A percentile compares a stretch with the other conserved stretches of the same genome.
Evolutionary conservation across 2,329 filamentous ascomycete genomes (phyloP).

Genomic region (Phaeoacremonium minimum): DNA sequence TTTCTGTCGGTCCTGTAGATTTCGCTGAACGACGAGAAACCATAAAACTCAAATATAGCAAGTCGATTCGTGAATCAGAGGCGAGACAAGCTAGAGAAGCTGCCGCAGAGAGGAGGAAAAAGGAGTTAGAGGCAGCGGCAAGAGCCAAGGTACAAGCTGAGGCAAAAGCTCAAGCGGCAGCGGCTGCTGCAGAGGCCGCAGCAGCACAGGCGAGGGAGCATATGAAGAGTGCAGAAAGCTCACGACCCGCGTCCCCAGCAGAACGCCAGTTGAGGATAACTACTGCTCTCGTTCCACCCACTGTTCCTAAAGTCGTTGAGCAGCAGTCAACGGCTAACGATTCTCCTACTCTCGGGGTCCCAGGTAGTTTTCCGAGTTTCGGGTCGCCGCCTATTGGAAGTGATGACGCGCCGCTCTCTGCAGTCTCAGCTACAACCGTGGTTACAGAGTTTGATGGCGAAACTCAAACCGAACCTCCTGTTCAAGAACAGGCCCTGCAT

Average conservation of each 20-base stretch:
- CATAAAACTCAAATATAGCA: slow-evolving; percentile 81
- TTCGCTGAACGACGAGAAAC: slow-evolving; percentile 78
- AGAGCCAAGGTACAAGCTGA: slow-evolving; percentile 34
- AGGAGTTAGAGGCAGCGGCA: slow-evolving; percentile 43
- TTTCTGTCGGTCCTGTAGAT: slow-evolving; percentile 71
- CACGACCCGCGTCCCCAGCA: too few relatives aligned
- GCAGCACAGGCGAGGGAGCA: slow-evolving; percentile 6
- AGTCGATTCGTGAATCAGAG: slow-evolving; percentile 73
- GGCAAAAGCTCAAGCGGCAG: slow-evolving; percentile 22
- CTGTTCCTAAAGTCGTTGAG: neutral
- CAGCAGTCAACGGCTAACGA: slow-evolving; percentile 30
- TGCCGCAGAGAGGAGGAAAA: slow-evolving; percentile 48
- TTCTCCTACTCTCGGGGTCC: slow-evolving; percentile 64
- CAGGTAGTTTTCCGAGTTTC: slow-evolving; percentile 53
- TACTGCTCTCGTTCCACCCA: neutral
- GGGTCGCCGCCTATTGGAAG: slow-evolving; percentile 28
- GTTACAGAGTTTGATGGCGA: slow-evolving; percentile 72
- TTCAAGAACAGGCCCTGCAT: slow-evolving; percentile 18
- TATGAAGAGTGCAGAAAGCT: slow-evolving; percentile 1
- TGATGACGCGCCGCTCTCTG: slow-evolving; percentile 51
- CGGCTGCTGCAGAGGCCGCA: slow-evolving; percentile 15
- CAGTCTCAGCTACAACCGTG: slow-evolving; percentile 54
- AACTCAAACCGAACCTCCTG: slow-evolving; percentile 54
- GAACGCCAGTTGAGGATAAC: too few relatives aligned
- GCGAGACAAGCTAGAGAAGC: slow-evolving; percentile 50